phyloP scores from a whole-genome alignment of 2,329 filamentous ascomycete genomes.

The Pyrenochaeta sp. region DNA sequence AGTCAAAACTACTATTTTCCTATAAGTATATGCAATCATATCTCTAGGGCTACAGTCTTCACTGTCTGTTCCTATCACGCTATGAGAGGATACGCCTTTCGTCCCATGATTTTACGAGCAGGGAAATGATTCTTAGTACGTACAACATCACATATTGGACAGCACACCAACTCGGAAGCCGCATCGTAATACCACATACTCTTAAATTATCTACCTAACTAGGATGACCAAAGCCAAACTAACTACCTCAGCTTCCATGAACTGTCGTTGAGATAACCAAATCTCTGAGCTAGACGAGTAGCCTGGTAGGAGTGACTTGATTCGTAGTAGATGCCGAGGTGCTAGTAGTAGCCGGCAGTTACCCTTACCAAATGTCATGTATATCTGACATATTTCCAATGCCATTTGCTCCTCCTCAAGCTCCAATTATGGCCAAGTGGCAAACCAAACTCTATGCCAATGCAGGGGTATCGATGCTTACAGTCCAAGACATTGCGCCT shows the following conservation, averaged over 20 bases:
- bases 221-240: constrained; percentile 2
- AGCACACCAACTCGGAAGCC: too few species aligned
- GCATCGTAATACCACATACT: neutral
- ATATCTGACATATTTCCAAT: neutral
- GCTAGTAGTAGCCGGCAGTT: neutral
- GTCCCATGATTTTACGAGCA: too few species aligned
- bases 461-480: constrained; percentile 39
- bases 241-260: constrained; percentile 4
- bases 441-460: constrained; percentile 24
- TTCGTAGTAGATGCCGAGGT: neutral
- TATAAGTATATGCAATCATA: too few species aligned
- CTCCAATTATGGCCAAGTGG: neutral
- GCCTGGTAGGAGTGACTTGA: neutral
- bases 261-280: constrained; percentile 2
- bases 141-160: too few species aligned
- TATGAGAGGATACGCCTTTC: too few species aligned
- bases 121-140: too few species aligned
- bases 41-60: too few species aligned
- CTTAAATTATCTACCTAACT: constrained; percentile 3
- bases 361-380: neutral
- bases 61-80: too few species aligned
- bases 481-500: constrained; percentile 24
- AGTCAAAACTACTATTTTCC: too few species aligned
- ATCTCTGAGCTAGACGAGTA: constrained; percentile 3
- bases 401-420: neutral